Evolutionary conservation across 495 filamentous ascomycete species (phyloP).

Genomic region (Penicillium coprophilum): DNA sequence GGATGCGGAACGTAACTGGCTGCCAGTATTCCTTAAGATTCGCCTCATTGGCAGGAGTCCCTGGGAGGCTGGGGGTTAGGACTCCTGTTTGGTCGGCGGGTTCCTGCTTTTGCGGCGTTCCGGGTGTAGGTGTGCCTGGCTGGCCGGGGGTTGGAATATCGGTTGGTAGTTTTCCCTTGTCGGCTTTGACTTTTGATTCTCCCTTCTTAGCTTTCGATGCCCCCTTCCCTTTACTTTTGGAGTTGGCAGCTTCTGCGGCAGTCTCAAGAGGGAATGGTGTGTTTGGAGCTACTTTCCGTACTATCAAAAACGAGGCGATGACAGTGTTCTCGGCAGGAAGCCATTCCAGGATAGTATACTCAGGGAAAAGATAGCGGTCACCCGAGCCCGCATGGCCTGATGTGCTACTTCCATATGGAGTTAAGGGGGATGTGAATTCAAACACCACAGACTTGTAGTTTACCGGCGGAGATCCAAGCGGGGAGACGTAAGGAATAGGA

Average conservation of each 20-base stretch:
- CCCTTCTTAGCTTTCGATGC: constrained; percentile 41
- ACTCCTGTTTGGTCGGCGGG: constrained; percentile 20
- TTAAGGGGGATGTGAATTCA: constrained; percentile 65
- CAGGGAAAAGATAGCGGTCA: constrained; percentile 88
- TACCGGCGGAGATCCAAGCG: constrained; percentile 40
- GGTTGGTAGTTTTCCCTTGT: constrained; percentile 26
- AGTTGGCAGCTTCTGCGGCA: constrained; percentile 26
- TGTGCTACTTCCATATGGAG: constrained; percentile 47
- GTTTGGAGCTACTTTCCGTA: constrained; percentile 49
- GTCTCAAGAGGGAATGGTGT: constrained; percentile 42
- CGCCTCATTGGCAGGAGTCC: constrained; percentile 14
- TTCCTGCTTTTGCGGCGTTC: constrained; percentile 21
- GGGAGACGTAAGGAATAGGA: constrained; percentile 31
- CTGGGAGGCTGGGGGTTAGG: constrained; percentile 8
- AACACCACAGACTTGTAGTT: constrained; percentile 76
- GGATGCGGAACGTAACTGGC: constrained; percentile 79
- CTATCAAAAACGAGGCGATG: constrained; percentile 53
- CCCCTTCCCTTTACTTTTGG: constrained; percentile 34
- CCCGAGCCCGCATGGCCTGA: constrained; percentile 68
- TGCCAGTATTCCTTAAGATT: constrained; percentile 78
- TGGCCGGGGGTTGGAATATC: constrained; percentile 12
- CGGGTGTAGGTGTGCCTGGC: constrained; percentile 15
- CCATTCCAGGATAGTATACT: constrained; percentile 79
- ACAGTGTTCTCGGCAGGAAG: constrained; percentile 48
- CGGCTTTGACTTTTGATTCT: constrained; percentile 32